Evolutionary conservation across 441 rosid genomes (phyloP).

Genomic region (Daphne laureola): DNA sequence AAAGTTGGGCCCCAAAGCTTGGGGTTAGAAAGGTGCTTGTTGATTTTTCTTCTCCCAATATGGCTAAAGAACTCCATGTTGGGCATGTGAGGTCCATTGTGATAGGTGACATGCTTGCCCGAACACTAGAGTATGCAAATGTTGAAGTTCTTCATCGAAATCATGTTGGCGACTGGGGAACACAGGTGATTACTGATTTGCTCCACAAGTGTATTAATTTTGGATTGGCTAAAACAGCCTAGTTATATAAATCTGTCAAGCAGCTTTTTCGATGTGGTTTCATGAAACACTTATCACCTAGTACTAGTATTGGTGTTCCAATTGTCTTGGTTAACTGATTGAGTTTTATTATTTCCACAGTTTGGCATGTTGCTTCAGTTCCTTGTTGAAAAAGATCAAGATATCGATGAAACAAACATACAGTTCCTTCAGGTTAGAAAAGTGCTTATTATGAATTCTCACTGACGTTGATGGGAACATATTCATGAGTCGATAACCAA

Average conservation of each 20-base stretch:
- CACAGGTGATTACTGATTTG: conserved; percentile 53
- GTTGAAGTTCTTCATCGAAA: conserved; percentile 86
- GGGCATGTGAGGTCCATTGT: conserved; percentile 92
- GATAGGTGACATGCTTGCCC: conserved; percentile 85
- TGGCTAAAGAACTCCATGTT: conserved; percentile 96
- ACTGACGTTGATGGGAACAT: no score
- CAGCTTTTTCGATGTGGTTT: conserved; percentile 3
- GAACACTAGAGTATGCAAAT: conserved; percentile 81
- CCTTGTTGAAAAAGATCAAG: conserved; percentile 68
- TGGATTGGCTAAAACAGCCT: not conserved
- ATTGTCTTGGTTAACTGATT: not conserved
- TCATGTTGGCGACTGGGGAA: conserved; percentile 99
- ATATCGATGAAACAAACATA: conserved; percentile 59
- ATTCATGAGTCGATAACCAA: no score
- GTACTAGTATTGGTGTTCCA: not conserved
- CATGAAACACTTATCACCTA: conserved; percentile 6
- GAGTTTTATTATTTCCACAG: conserved; percentile 27
- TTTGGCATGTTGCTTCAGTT: conserved; percentile 94
- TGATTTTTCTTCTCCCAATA: conserved; percentile 96
- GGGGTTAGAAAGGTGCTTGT: conserved; percentile 59
- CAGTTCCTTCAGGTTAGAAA: conserved; percentile 82
- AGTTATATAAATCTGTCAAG: not conserved
- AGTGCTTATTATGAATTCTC: not conserved
- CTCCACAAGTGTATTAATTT: not conserved
- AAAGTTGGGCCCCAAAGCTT: conserved; percentile 70